Conservation (phyloP, 1,284 basidiomycete species). For the Cutaneotrichosporon cavernicola region DNA sequence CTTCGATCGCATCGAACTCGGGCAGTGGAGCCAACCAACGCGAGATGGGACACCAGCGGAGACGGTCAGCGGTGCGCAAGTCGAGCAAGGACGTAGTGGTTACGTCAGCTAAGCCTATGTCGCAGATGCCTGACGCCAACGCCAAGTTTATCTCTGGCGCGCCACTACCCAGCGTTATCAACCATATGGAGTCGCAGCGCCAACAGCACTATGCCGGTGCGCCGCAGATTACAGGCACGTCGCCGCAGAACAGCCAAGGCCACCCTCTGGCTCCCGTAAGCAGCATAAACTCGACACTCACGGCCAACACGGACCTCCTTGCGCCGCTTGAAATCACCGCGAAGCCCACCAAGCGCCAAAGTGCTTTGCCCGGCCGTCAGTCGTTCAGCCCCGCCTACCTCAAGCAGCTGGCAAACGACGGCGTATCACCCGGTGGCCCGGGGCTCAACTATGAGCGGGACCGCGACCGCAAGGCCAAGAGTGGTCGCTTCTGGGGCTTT, state of each 20-base stretch:
- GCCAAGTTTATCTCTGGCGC: conserved; percentile 61
- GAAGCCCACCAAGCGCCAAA: conserved; percentile 42
- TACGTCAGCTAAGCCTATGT: conserved; percentile 61
- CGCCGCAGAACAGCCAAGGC: conserved; percentile 1
- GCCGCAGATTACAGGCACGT: conserved; percentile 19
- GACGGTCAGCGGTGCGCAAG: conserved; percentile 45
- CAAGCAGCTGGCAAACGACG: conserved; percentile 41
- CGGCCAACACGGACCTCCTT: conserved; percentile 17
- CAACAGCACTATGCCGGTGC: conserved; percentile 8
- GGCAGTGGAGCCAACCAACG: neutral
- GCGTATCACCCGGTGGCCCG: conserved; percentile 24
- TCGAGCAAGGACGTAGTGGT: conserved; percentile 64
- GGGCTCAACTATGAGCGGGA: conserved; percentile 55
- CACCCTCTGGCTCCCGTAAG: conserved; percentile 7
- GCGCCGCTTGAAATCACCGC: conserved; percentile 29
- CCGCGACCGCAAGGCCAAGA: conserved; percentile 82
- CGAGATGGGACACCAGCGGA: conserved; percentile 23
- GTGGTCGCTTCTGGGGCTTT: conserved; percentile 82
- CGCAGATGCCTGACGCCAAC: conserved; percentile 62
- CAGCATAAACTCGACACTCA: conserved; percentile 21
- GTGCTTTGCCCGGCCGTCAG: conserved; percentile 42
- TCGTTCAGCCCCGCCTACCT: conserved; percentile 45
- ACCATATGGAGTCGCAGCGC: conserved; percentile 43
- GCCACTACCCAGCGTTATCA: conserved; percentile 53
- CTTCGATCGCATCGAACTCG: neutral